These are phyloP conservation scores for Sclerotinia spermophila DNA, from an alignment of 2,329 filamentous ascomycete genomes.

Conservation along the genomic window DNA sequence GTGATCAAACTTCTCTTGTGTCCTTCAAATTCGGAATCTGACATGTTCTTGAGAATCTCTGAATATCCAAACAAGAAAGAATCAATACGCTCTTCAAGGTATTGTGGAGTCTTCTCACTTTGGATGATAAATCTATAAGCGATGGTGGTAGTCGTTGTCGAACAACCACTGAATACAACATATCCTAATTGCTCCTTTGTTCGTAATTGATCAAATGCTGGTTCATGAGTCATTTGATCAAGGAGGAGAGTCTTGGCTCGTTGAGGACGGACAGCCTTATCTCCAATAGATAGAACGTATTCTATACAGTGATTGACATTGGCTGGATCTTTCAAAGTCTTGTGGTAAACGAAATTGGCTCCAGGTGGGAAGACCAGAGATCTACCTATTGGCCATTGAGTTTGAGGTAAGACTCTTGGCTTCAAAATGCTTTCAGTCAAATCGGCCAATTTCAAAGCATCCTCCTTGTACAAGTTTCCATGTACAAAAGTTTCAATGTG, in stretches of 20 bases:
- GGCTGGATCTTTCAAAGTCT: conserved; percentile 74
- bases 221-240: conserved; percentile 88
- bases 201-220: conserved; percentile 87
- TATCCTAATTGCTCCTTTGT: conserved; percentile 98
- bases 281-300: conserved; percentile 69
- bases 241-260: conserved; percentile 77
- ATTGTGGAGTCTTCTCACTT: conserved; percentile 80
- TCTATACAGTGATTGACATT: conserved; percentile 89
- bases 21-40: conserved; percentile 77
- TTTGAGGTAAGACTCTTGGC: conserved; percentile 66
- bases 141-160: conserved; percentile 70
- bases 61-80: conserved; percentile 70
- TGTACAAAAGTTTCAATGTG: conserved; percentile 86
- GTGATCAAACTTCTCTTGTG: conserved; percentile 88
- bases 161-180: conserved; percentile 81
- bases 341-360: conserved; percentile 79
- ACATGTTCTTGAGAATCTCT: conserved; percentile 68
- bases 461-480: conserved; percentile 92
- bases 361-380: conserved; percentile 75
- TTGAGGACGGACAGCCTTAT: conserved; percentile 62
- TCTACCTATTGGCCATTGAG: conserved; percentile 76
- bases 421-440: conserved; percentile 75
- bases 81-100: conserved; percentile 84
- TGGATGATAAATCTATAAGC: conserved; percentile 90
- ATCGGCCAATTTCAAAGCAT: conserved; percentile 80